Evolutionary conservation across 352 stramenopile genomes (phyloP), one percentile per base, ranked within the genome.

Genomic region (Globisporangium cederbergense): DNA sequence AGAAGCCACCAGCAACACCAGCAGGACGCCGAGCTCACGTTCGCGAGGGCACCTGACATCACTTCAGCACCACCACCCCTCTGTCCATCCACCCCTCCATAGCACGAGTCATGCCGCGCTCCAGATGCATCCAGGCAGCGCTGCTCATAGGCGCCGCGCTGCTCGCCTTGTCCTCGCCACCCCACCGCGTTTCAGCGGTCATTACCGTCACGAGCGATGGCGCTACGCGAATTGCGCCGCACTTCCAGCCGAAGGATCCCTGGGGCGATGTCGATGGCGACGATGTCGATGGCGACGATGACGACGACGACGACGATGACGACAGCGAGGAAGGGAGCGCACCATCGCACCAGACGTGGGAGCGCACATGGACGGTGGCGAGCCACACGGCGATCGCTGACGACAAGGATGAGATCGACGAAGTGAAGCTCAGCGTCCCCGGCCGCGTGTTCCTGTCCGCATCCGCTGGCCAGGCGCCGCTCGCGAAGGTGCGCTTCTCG

Each of bases 401-500:
- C 34, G 18, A 43, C 9, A 43, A 59, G 20, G 69, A 74, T 30
- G 67, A 78, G 58, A 64, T 84, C 34, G 59, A 80, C 60, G 66
- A 77, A 55, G 62, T 89, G 34, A 79, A 83, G 56, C 56, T 89
- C 42, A 73, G 72, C n/a, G 49, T 89, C 14, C 79, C 79, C 30
- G 77, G 77, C 22, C 76, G 72, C 60, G 77, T 89, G 10, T 89
- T 89, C 46, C 69, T 89, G 47, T 76, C 79, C 57, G 18, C 62
- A 73, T 16, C 58, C 71, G 8, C 65, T 83, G 34, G 11, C 3
- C 53, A 59, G 20, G 53, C 34, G 16, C 28, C 43, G 28, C 43
- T 63, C 25, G 58, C 40, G 30, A 56, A 52, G 16, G 34, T 63
- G 30, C 58, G 58, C 43, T 63, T 63, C 40, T 63, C 58, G 43